A percentile compares a stretch with the other conserved stretches of the same genome.
These are phyloP conservation scores for Aleurites moluccanus DNA, from an alignment of 441 rosid species.

Conservation along the genomic window DNA sequence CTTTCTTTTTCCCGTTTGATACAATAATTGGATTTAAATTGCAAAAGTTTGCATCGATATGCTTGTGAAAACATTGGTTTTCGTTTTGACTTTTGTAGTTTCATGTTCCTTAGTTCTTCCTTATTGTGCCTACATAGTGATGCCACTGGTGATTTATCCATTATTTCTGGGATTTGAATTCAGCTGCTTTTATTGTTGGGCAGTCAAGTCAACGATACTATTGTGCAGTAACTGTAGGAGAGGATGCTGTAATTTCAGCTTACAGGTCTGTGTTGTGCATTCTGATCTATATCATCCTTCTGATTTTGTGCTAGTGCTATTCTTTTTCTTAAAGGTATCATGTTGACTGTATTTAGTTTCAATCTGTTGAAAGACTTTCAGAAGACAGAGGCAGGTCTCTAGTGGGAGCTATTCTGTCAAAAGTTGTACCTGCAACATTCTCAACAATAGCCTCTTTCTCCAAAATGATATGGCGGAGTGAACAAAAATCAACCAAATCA, in stretches of 20 bases:
- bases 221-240: conserved; percentile 89
- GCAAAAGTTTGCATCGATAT: neutral
- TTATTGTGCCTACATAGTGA: conserved; percentile 1
- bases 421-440: conserved; percentile 87
- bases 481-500: conserved; percentile 47
- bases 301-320: neutral
- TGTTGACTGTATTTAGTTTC: conserved; percentile 20
- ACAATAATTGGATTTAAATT: neutral
- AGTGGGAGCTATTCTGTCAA: conserved; percentile 88
- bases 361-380: conserved; percentile 61
- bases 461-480: conserved; percentile 90
- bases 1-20: neutral
- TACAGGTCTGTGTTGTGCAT: conserved; percentile 57
- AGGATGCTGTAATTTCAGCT: conserved; percentile 93
- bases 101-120: neutral
- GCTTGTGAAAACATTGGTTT: neutral
- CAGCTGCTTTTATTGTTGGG: conserved; percentile 93
- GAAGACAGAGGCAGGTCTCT: conserved; percentile 85
- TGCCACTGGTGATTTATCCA: conserved; percentile 33
- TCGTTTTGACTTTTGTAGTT: neutral
- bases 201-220: conserved; percentile 97
- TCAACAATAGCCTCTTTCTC: conserved; percentile 87
- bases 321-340: conserved; percentile 1
- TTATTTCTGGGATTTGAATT: conserved; percentile 60
- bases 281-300: neutral